Base-by-base conservation (phyloP, 306 rosid genomes). In the Sechiopsis laciniata region DNA sequence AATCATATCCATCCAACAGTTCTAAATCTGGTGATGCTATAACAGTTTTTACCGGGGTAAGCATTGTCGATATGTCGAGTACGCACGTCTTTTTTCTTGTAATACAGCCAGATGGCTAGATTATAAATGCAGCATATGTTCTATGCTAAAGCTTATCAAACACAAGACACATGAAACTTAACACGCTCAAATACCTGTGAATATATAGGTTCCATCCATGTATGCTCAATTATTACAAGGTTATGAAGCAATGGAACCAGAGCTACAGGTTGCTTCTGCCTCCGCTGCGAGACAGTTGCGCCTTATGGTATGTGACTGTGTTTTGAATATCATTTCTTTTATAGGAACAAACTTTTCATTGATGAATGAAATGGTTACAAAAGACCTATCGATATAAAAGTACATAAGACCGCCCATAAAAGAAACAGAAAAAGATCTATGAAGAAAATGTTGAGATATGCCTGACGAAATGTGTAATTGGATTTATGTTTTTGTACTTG, bases 1-100 rank as follows among this genome's bases (percentile, higher is more conserved):
- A 94, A 42, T 84, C 99, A 50, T 89, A 89, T 89, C 92, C 99
- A 58, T 62, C 76, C 20, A 80, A 79, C 59, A 94, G 89, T 80
- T 67, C 82, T 22, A 86, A 85, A 72, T 74, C 83, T 45, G 84
- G 84, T 37, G 95, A 83, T 74, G 83, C 88, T 71, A 80, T 85
- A 74, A 89, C 96, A 22, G 84, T 89, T 9, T 94, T 94, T 79
- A 94, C 98, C 1, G 98, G 98, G 78, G 98, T 94, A 87, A 85
- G 97, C 82, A 12, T 69, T 55, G 51, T 72, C 52, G 78, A 55
- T 77, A 19, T 32, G 58, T 69, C 40, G 51, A 79, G 48, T 21
- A 29, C 78, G 73, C 54, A 10, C 32, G 6, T 29, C 3, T 21
- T 20, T 61, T 48, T 72, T 17, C 4, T 40, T 65, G 71, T 65